Percentiles rank a stretch among this genome's conserved stretches.
Conservation (phyloP, 192 early-diverging fungal species). For the Backusella westeae region DNA sequence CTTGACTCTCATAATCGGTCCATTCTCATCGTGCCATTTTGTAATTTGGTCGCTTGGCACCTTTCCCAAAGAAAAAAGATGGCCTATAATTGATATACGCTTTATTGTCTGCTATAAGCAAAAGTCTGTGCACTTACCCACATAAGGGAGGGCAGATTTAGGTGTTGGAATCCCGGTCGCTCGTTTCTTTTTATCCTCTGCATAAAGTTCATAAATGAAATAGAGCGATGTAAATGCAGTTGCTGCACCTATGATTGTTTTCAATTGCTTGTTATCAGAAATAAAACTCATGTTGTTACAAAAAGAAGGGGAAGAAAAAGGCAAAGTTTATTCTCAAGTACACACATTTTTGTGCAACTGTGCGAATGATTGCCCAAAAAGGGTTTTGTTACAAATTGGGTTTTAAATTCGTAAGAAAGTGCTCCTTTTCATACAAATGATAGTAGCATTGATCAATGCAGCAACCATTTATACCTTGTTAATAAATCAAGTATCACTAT, state of each 20-base stretch:
- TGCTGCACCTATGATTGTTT: background rate
- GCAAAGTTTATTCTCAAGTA: too few species aligned
- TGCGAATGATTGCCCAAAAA: too few species aligned
- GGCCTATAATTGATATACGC: background rate
- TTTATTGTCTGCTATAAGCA: too few species aligned
- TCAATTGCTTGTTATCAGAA: background rate
- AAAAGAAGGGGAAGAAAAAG: too few species aligned
- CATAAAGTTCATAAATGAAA: background rate
- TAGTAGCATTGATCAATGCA: too few species aligned
- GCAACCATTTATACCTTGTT: too few species aligned
- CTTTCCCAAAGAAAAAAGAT: background rate
- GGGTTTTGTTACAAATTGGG: too few species aligned
- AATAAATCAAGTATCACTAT: too few species aligned
- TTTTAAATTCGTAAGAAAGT: too few species aligned
- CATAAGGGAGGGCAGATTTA: background rate
- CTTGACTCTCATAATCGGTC: background rate
- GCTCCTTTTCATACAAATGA: too few species aligned
- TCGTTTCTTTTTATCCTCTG: background rate
- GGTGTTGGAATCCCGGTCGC: background rate
- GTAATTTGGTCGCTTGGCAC: background rate
- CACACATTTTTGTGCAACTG: too few species aligned
- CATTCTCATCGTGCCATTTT: slow-evolving; percentile 4
- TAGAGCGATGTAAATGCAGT: background rate
- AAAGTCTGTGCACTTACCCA: too few species aligned
- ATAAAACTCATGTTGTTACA: background rate